Evolutionary conservation across 2,329 filamentous ascomycete species (phyloP), one percentile per base, ranked within the genome.

Genomic region (Monilinia fructigena): DNA sequence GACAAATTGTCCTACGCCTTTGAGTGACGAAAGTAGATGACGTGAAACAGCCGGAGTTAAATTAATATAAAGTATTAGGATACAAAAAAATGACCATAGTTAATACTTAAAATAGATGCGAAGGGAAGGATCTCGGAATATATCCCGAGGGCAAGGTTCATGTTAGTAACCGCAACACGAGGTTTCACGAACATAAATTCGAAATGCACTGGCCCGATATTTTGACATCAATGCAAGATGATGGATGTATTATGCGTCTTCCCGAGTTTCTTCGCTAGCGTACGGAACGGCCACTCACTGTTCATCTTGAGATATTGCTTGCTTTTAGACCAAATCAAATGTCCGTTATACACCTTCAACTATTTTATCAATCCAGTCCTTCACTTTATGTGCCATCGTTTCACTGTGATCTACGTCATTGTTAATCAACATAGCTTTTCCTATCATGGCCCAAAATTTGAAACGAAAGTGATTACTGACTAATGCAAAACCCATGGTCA

Each of bases 401-500:
- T 84, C 81, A 63, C 81, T 82, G 64, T 84, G 78, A 38, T 78
- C 80, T 81, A 48, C 61, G 8, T 50, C 8, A 38, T 26, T n/a
- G 26, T 7, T 31, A 23, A 23, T 69, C 35, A 67, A 42, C 18
- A 48, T 14, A 20, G 26, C 20, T 1, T 38, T 4, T 10, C 5
- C 16, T 0, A 3, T 48, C 14, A 38, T 4, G 4, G 6, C 1
- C 1, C n/a, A 11, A 1, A 6, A 23, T 12, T 8, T 3, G 26
- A 20, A 58, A 8, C 4, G 8, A 31, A 40, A 45, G 2, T 26
- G 4, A 38, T 11, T 23, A 78, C 81, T 77, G 69, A 83, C 82
- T 75, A 40, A 84, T 80, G 72, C 86, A 88, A 75, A 89, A 89
- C 0, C 83, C 85, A 76, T 89, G 87, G 10, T 83, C 83, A 12